Evolutionary conservation across 2,329 filamentous ascomycete species (phyloP), one percentile per base, ranked within the genome.

Genomic region (Lachnellula willkommii): DNA sequence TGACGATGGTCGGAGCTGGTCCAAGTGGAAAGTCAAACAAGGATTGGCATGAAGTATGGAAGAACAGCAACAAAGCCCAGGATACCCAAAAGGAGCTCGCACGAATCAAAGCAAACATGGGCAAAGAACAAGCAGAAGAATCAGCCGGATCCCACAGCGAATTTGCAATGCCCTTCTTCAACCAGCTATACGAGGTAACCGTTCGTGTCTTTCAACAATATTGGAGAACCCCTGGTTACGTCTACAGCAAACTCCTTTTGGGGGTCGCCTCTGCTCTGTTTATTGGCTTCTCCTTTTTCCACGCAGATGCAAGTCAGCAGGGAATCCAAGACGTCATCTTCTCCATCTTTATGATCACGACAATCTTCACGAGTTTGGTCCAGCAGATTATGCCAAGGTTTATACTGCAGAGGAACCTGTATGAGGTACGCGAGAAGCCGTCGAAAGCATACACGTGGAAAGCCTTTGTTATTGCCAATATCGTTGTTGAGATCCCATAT

Each of bases 401-500:
- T 61, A 81, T 88, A 45, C 78, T 79, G 0, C 85, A 89, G 63
- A 80, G 87, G 32, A 77, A 83, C 14, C 73, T 90, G 8, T 90
- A 89, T 65, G 87, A 90, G 70, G 68, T 69, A 14, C 66, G 68
- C 12, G 68, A 70, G 45, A 60, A 66, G 1, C 68, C 67, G n/a
- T 68, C 66, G 2, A 70, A 69, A 47, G 59, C 65, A 2, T 70
- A 70, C 48, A 59, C 52, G 79, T 70, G 68, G 68, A 63, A 58
- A 24, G 68, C 66, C 1, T 70, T 70, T 56, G 49, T 70, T 1
- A 65, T 69, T 2, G 65, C 67, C 8, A 69, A 69, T 43, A 88
- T 96, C 63, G 73, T 90, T 35, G 89, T 93, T 53, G 92, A 96
- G 71, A 77, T 96, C 4, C 90, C 90, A 0, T 96, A 89, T 82